phyloP scores from a whole-genome alignment of 2,329 filamentous ascomycete genomes.

The Clarireedia hainanense region DNA sequence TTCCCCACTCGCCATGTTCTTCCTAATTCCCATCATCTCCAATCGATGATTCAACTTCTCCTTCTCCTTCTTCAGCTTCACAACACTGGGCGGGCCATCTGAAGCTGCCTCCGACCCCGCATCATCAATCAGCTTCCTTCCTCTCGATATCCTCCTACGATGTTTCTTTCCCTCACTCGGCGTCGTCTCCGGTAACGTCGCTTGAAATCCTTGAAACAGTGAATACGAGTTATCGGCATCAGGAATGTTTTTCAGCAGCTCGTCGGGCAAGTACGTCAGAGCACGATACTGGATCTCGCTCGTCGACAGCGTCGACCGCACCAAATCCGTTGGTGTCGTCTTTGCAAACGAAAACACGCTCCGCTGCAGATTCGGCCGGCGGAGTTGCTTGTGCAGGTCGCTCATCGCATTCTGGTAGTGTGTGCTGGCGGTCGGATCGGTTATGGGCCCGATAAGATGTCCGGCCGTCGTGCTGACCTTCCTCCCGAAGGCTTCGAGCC shows the following conservation, averaged over 20 bases:
- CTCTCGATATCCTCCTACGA: conserved; percentile 61
- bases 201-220: conserved; percentile 93
- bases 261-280: conserved; percentile 79
- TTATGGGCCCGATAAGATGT: conserved; percentile 70
- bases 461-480: conserved; percentile 92
- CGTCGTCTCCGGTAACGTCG: conserved; percentile 64
- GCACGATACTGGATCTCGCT: conserved; percentile 92
- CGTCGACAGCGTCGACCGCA: conserved; percentile 84
- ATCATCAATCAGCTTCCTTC: conserved; percentile 66
- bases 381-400: conserved; percentile 82
- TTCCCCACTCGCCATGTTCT: conserved; percentile 96
- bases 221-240: conserved; percentile 82
- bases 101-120: conserved; percentile 24
- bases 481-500: conserved; percentile 84
- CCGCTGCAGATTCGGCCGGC: conserved; percentile 75
- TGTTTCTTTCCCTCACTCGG: conserved; percentile 62
- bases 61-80: conserved; percentile 72
- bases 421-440: conserved; percentile 45
- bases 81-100: conserved; percentile 58
- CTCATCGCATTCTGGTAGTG: conserved; percentile 84
- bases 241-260: conserved; percentile 82
- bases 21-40: conserved; percentile 85
- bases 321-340: conserved; percentile 87
- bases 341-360: conserved; percentile 86
- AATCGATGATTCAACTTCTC: conserved; percentile 73